Percentiles rank a stretch among this genome's conserved stretches.
phyloP scores from a whole-genome alignment of 2,329 filamentous ascomycete genomes.

The Leptographium wingfieldii region DNA sequence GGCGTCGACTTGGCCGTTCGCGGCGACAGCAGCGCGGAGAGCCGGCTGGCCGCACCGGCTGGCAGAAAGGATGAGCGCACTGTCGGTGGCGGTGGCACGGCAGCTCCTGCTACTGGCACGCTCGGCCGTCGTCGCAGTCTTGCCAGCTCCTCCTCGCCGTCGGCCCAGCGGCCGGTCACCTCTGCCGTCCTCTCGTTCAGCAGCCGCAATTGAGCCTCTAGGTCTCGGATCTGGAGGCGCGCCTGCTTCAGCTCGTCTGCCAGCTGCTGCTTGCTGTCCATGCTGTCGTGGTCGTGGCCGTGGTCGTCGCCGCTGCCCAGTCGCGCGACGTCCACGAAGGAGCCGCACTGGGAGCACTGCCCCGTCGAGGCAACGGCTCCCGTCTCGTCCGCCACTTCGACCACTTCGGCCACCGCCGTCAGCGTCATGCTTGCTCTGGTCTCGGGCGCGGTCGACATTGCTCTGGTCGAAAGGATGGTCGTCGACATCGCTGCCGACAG shows the following conservation, averaged over 20 bases:
- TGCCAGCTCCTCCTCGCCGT: slow-evolving; percentile 69
- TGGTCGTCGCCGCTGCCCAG: neutral
- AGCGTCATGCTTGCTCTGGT: neutral
- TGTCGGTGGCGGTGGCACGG: slow-evolving; percentile 5
- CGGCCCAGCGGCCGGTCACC: slow-evolving; percentile 52
- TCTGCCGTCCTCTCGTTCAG: slow-evolving; percentile 60
- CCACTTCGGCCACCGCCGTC: neutral
- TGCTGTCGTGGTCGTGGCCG: neutral
- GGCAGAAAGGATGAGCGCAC: slow-evolving; percentile 33
- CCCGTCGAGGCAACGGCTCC: too few species aligned
- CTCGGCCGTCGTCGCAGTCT: slow-evolving; percentile 32
- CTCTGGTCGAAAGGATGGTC: neutral
- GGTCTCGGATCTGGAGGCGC: slow-evolving; percentile 50
- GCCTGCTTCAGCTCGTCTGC: slow-evolving; percentile 30
- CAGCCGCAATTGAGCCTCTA: slow-evolving; percentile 57
- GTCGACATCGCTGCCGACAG: neutral
- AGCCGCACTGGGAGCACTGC: neutral
- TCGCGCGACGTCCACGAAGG: neutral
- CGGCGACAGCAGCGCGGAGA: slow-evolving; percentile 33
- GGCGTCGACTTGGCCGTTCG: slow-evolving; percentile 30
- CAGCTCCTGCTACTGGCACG: neutral
- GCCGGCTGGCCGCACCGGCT: slow-evolving; percentile 27
- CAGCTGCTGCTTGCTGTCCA: neutral
- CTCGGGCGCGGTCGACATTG: neutral
- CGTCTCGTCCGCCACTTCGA: neutral